Base-by-base conservation (phyloP, 208 protist genomes). In the Leishmania major region DNA sequence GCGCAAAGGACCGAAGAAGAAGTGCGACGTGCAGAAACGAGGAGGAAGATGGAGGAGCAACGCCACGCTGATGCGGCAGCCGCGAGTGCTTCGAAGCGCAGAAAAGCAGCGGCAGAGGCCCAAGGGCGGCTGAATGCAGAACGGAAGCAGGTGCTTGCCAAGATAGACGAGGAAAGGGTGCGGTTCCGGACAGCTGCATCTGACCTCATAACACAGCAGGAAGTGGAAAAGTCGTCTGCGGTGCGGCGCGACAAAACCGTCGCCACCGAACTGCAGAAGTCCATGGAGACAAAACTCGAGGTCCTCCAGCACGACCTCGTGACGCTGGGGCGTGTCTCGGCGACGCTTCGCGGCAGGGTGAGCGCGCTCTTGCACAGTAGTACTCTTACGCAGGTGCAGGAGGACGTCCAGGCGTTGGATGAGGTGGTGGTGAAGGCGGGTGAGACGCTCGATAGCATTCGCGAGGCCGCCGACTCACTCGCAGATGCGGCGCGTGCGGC, bases 1-100 rank as follows among this genome's bases (percentile, higher is more conserved):
- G 83, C 75, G 64, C 57, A 62, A 43, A 82, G 75, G 67, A 60
- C 75, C 28, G 80, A 88, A 64, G 84, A 85, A 69, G 76, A 45
- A 17, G 70, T 55, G 15, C 67, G 3, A n/a, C 40, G 19, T 72
- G 35, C 40, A 72, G 40, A 72, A 11, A 28, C 40, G 17, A 31
- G 19, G 45, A 74, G 70, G 69, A 51, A 13, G 70, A 28, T 19
- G n/a, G 82, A 81, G 37, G 64, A 40, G 53, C 25, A 47, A 60
- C 82, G 59, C 2, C 60, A 37, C 53, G 72, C 51, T 3, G 51
- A 57, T 25, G 72, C 62, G 82, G 77, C 51, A n/a, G 49, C 35
- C 25, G 82, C 77, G 71, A 64, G 57, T 25, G 82, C 77, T 6
- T 77, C 71, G 40, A 70, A 28, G 37, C 31, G n/a, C 17, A 31